Evolutionary conservation across 192 early-diverging fungal species (phyloP), one percentile per base, ranked within the genome.

Genomic region (Podila clonocystis): DNA sequence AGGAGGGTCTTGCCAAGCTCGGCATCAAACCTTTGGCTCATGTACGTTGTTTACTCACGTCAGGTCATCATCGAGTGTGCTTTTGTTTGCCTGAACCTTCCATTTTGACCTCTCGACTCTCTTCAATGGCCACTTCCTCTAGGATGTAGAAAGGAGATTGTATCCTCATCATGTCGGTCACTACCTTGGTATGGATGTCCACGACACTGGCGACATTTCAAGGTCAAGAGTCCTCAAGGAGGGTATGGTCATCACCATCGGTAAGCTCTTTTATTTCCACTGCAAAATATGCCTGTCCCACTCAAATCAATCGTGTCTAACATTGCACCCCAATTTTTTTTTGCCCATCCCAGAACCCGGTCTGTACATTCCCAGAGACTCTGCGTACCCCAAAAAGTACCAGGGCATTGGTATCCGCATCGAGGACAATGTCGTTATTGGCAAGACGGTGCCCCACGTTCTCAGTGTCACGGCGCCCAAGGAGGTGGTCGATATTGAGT

Each of bases 91-190:
- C 13, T 15, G n/a, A 4, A 1, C 13, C 31, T 5, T 4, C 29
- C 7, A 8, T 55, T 58, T 19, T 66, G 5, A 28, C 24, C n/a
- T 41, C n/a, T 50, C 24, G 55, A 3, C 9, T 12, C 19, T 36
- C 30, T 29, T 24, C 28, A 50, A 26, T n/a, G 6, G 19, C 55
- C 13, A 4, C 26, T 13, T 61, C 28, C 52, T 22, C 26, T 82
- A 92, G 89, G 97, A 97, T 61, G 86, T 96, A 50, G 92, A 95
- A 65, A 83, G 86, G 52, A 72, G 73, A 13, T 85, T 99, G 33
- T 99, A 95, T 73, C 97, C 97, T 41, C 97, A 99, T 77, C 97
- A 99, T 78, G 91, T 99, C 15, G 91, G 95, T 22, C 98, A 98
- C 74, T 99, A 94, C 62, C 87, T 98, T 20, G 98, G 98, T 11